Base-by-base conservation (phyloP, 176 grass and related monocot genomes). In the Avena eriantha region DNA sequence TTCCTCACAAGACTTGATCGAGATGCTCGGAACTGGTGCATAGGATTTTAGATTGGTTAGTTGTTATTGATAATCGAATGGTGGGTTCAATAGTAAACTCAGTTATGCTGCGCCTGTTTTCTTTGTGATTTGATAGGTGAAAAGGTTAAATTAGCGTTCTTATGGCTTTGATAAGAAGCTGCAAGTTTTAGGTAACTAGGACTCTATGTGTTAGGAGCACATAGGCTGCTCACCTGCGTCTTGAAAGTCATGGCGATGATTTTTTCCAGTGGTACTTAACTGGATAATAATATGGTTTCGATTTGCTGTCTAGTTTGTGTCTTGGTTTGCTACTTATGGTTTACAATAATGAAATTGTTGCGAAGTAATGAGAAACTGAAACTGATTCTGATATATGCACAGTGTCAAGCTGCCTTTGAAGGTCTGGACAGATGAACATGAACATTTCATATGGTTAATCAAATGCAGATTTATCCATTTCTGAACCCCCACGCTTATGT, bases 401-500 rank as follows among this genome's bases (percentile, higher is more conserved):
- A 14, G 16, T 86, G 22, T 46, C 29, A 21, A 33, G 4, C 4
- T 57, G 14, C 18, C 33, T 22, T 70, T 35, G 43, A 80, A 29
- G 18, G 59, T 35, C 19, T 78, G 7, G 17, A 16, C 5, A 81
- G 29, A 35, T 17, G 26, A 18, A 21, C 23, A 12, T 4, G 46
- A 49, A 63, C 18, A 36, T 77, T 35, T 77, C 13, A 64, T 2
- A 53, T 77, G 8, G 7, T 76, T 64, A 65, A 51, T 29, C 3
- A 84, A 66, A 74, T 13, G 19, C 33, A 73, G 3, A 26, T 73
- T 66, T 54, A 3, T 21, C 58, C 66, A 55, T 65, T 73, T 83
- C 7, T n/a, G 18, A 79, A 46, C 55, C 8, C 8, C 2, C 55
- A 17, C 29, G 3, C 67, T 92, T 71, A 77, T 88, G 47, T 47